A percentile compares a stretch with the other conserved stretches of the same genome.
Evolutionary conservation across 495 filamentous ascomycete species (phyloP).

Genomic region (Penicillium manginii): DNA sequence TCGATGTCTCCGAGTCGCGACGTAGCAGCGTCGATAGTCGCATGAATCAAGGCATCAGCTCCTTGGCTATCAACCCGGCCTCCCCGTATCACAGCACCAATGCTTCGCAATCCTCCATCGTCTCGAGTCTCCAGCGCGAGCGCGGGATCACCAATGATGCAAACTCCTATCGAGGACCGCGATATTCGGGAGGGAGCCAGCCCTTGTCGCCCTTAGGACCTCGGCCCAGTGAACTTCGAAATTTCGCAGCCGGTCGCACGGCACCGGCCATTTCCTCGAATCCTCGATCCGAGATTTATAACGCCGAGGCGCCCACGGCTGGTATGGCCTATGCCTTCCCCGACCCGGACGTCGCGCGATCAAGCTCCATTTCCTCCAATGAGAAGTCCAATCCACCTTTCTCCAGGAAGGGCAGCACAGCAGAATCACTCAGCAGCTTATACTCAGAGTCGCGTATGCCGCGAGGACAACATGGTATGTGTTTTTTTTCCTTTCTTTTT

Average conservation of each 20-base stretch:
- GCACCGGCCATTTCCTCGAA: slow-evolving; percentile 79
- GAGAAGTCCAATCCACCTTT: slow-evolving; percentile 50
- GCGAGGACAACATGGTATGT: slow-evolving; percentile 66
- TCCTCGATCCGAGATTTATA: slow-evolving; percentile 74
- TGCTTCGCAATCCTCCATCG: slow-evolving; percentile 75
- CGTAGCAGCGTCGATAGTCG: slow-evolving; percentile 80
- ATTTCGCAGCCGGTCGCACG: slow-evolving; percentile 59
- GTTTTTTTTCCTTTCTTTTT: background rate
- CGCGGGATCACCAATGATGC: slow-evolving; percentile 53
- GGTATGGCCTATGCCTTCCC: slow-evolving; percentile 85
- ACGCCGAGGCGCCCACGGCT: slow-evolving; percentile 78
- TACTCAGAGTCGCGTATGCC: slow-evolving; percentile 75
- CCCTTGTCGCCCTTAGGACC: slow-evolving; percentile 53
- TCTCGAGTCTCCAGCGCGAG: slow-evolving; percentile 62
- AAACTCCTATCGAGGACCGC: slow-evolving; percentile 62
- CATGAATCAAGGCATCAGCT: slow-evolving; percentile 70
- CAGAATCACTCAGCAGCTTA: slow-evolving; percentile 75
- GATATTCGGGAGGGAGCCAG: slow-evolving; percentile 46
- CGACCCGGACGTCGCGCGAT: slow-evolving; percentile 68
- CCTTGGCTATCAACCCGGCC: slow-evolving; percentile 65
- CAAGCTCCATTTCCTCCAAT: slow-evolving; percentile 57
- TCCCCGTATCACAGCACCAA: slow-evolving; percentile 78
- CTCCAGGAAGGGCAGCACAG: slow-evolving; percentile 72
- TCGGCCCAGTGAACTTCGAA: slow-evolving; percentile 55
- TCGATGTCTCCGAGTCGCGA: slow-evolving; percentile 59